Conservation (phyloP, 2,329 filamentous ascomycete genomes). For the Mycosphaerella sp. region DNA sequence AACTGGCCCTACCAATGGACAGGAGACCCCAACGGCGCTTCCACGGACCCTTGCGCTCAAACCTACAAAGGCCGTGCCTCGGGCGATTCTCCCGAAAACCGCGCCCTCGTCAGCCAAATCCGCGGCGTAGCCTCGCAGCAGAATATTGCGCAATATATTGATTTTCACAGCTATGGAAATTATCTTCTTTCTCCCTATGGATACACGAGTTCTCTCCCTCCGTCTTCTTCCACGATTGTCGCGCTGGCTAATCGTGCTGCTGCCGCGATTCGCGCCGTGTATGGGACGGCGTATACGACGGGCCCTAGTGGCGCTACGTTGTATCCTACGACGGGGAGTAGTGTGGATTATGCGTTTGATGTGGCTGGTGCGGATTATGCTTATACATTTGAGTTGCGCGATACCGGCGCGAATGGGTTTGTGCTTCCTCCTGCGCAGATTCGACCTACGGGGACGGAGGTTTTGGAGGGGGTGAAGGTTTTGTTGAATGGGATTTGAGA, state of each 20-base stretch:
- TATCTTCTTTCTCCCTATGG: constrained; percentile 54
- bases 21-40: constrained; percentile 42
- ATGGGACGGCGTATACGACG: constrained; percentile 39
- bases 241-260: constrained; percentile 47
- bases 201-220: constrained; percentile 48
- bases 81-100: constrained; percentile 49
- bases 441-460: constrained; percentile 42
- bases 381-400: constrained; percentile 47
- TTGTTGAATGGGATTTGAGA: constrained; percentile 15
- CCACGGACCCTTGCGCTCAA: constrained; percentile 47
- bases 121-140: constrained; percentile 40
- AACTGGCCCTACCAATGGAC: constrained; percentile 52
- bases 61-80: constrained; percentile 38
- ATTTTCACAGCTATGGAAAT: constrained; percentile 60
- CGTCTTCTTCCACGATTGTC: constrained; percentile 46
- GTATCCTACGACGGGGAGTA: constrained; percentile 49
- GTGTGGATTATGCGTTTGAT: constrained; percentile 42
- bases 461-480: constrained; percentile 38
- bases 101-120: constrained; percentile 45
- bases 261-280: constrained; percentile 51
- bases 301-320: constrained; percentile 46
- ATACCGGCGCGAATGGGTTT: constrained; percentile 46
- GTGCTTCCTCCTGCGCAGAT: constrained; percentile 47
- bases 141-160: constrained; percentile 56
- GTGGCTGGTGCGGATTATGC: constrained; percentile 39